phyloP scores from a whole-genome alignment of 73 alveolate species.

The Paramecium sonneborni region DNA sequence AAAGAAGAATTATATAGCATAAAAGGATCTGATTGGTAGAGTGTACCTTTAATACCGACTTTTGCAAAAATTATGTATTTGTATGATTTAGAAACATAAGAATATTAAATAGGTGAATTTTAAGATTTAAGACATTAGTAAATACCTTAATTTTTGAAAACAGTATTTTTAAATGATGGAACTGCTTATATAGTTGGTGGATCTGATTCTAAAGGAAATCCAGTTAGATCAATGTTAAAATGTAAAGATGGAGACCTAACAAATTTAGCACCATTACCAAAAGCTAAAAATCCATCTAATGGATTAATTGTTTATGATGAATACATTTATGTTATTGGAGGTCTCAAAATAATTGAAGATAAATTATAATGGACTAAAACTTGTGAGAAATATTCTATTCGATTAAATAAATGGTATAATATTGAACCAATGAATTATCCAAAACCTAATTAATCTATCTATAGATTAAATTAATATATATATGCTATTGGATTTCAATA shows the following conservation, averaged over 20 bases:
- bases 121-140: slow-evolving; percentile 18
- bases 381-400: background rate
- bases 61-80: background rate
- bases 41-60: background rate
- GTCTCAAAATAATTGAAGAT: background rate
- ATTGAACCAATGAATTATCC: background rate
- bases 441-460: background rate
- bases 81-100: background rate
- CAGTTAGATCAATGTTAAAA: background rate
- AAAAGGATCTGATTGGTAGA: background rate
- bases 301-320: background rate
- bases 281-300: background rate
- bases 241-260: slow-evolving; percentile 8
- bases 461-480: background rate
- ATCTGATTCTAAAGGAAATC: background rate
- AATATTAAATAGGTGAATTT: slow-evolving; percentile 31
- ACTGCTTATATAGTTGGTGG: background rate
- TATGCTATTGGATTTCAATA: slow-evolving; percentile 23
- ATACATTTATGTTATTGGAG: background rate
- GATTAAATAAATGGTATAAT: background rate
- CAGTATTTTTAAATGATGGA: background rate
- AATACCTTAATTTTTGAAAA: background rate
- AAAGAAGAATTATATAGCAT: background rate
- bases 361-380: background rate
- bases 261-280: background rate